Conservation (phyloP, 2,329 filamentous ascomycete species). For the Rosellinia necatrix region DNA sequence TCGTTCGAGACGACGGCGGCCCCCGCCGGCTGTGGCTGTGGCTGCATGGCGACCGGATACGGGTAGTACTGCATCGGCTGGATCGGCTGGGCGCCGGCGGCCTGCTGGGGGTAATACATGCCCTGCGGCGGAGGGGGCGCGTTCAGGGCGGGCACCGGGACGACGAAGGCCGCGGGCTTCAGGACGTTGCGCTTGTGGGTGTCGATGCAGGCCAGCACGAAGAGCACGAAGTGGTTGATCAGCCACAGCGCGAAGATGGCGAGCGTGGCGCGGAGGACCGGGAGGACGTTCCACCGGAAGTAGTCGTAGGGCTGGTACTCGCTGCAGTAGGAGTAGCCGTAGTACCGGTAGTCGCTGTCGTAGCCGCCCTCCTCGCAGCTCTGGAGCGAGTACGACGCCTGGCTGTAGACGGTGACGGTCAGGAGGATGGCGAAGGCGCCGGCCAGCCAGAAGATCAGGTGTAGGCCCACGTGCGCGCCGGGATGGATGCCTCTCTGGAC, state of each 20-base stretch:
- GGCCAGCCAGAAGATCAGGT: constrained; percentile 38
- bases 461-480: constrained; percentile 38
- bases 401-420: constrained; percentile 19
- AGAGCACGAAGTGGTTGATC: constrained; percentile 82
- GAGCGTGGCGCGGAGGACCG: constrained; percentile 59
- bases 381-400: neutral
- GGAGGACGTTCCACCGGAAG: constrained; percentile 26
- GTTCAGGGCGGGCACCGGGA: constrained; percentile 11
- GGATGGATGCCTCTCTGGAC: constrained; percentile 39
- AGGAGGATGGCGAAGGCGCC: constrained; percentile 33
- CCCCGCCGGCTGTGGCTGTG: constrained; percentile 19
- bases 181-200: constrained; percentile 38
- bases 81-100: constrained; percentile 18
- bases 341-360: constrained; percentile 16
- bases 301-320: constrained; percentile 10
- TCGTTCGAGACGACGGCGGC: constrained; percentile 2
- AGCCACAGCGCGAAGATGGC: constrained; percentile 76
- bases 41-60: constrained; percentile 30
- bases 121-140: constrained; percentile 7
- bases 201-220: constrained; percentile 50
- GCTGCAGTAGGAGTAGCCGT: constrained; percentile 26
- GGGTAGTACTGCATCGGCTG: constrained; percentile 27
- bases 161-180: constrained; percentile 28
- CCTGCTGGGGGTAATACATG: constrained; percentile 30
- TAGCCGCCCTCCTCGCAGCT: constrained; percentile 14